Evolutionary conservation across 148 eudicot species (phyloP).

Genomic region (Camellia lanceoleosa): DNA sequence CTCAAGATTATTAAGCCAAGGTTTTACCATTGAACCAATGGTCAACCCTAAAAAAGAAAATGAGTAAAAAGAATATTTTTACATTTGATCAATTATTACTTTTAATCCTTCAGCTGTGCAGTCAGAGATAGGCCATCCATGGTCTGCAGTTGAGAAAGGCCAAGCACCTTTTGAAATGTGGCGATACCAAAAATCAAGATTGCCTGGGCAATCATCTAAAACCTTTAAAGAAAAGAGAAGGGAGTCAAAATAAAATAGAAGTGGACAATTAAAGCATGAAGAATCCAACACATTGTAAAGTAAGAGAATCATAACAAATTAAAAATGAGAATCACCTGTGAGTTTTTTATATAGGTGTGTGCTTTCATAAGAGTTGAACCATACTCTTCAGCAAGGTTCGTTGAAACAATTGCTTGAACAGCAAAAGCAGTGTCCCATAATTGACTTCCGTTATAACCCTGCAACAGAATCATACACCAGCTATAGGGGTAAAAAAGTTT

Average conservation of each 20-base stretch:
- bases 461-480: slow-evolving; percentile 19
- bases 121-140: slow-evolving; percentile 99
- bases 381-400: slow-evolving; percentile 71
- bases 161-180: slow-evolving; percentile 99
- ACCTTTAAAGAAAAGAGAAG: slow-evolving; percentile 44
- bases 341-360: slow-evolving; percentile 61
- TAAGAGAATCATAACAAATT: not conserved
- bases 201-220: slow-evolving; percentile 75
- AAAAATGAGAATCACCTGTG: slow-evolving; percentile 57
- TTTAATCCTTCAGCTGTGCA: slow-evolving; percentile 97
- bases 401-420: slow-evolving; percentile 80
- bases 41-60: not conserved
- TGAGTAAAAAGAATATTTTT: not conserved
- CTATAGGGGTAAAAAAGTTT: not conserved
- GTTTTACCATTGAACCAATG: too few species aligned
- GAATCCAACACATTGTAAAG: not conserved
- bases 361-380: slow-evolving; percentile 65
- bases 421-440: slow-evolving; percentile 92
- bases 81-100: slow-evolving; percentile 40
- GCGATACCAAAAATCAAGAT: slow-evolving; percentile 81
- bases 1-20: too few species aligned
- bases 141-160: slow-evolving; percentile 98
- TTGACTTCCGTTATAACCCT: slow-evolving; percentile 99
- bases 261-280: not conserved
- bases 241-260: slow-evolving; percentile 17